A percentile compares a stretch with the other conserved stretches of the same genome.
Evolutionary conservation across 164 flowering plant species (phyloP).

Genomic region (Platanus orientalis): DNA sequence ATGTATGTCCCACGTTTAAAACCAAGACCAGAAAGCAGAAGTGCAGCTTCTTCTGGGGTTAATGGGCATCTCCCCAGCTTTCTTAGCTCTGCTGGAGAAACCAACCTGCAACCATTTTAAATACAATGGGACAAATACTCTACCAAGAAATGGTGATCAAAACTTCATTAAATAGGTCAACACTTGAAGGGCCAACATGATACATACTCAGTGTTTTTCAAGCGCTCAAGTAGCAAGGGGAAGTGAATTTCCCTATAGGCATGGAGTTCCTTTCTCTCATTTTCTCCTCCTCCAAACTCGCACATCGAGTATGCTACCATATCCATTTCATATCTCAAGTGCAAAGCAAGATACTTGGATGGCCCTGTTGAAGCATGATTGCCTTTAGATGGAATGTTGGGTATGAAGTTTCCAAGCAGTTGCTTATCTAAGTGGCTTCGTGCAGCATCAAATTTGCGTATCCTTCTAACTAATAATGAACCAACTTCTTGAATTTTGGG

Average conservation of each 20-base stretch:
- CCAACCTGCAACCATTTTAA: slow-evolving; percentile 41
- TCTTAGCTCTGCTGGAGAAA: slow-evolving; percentile 59
- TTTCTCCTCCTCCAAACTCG: slow-evolving; percentile 91
- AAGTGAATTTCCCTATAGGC: slow-evolving; percentile 82
- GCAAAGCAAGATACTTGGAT: slow-evolving; percentile 78
- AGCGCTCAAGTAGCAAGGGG: slow-evolving; percentile 67
- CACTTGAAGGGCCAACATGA: not conserved
- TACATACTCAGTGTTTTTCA: slow-evolving; percentile 54
- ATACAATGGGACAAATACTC: not conserved
- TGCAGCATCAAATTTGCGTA: slow-evolving; percentile 43
- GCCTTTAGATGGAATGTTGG: slow-evolving; percentile 23
- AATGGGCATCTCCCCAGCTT: slow-evolving; percentile 80
- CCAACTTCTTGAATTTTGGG: slow-evolving; percentile 75
- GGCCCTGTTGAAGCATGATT: slow-evolving; percentile 22
- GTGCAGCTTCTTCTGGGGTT: slow-evolving; percentile 97
- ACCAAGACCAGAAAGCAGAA: slow-evolving; percentile 81
- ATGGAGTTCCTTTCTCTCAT: slow-evolving; percentile 71
- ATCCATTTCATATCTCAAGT: slow-evolving; percentile 90
- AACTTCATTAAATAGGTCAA: not conserved
- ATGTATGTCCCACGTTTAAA: slow-evolving; percentile 59
- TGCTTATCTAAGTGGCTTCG: slow-evolving; percentile 53
- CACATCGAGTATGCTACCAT: slow-evolving; percentile 97
- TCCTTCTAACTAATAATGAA: slow-evolving; percentile 65
- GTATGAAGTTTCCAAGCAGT: slow-evolving; percentile 63
- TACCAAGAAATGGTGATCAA: not conserved